Base-by-base conservation (phyloP, 208 protist species). In the Cochliopodium minus region DNA sequence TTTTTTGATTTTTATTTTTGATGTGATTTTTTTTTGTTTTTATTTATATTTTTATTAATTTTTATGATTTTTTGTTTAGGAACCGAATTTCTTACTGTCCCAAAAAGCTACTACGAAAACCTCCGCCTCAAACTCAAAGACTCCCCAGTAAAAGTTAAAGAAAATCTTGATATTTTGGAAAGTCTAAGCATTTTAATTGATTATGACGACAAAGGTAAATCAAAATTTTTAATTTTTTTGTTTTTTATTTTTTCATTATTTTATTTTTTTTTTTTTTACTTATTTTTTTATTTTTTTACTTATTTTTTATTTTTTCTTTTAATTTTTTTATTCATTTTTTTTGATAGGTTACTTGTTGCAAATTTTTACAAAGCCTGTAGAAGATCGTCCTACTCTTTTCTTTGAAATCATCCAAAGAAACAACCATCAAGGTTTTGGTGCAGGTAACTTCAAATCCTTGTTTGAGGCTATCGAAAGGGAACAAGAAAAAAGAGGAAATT, bases 341-440 rank as follows among this genome's bases (percentile, higher is more conserved):
- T 15, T 20, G 32, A 13, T 30, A 9, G 70, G 71, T 25, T 80
- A 80, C 39, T 66, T 87, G n/a, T 64, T 87, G 42, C 81, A 87
- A 68, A 84, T 86, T 35, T 87, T 87, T 61, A 86, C 78, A 26
- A 74, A 77, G 46, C 77, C 77, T 28, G 36, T 79, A 7, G 64
- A 84, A 65, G 81, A 87, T 49, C 62, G 77, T 58, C 81, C 81
- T 57, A 87, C 81, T 2, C 38, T 87, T 2, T 87, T 87, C 58
- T 68, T 77, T 53, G 81, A 87, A 72, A 74, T 87, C 23, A 83
- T 86, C 35, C 81, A 87, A 74, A 56, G 79, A 51, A 11, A 59
- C 20, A 76, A 73, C 56, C 65, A 79, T 59, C 3, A n/a, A 1
- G 79, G 79, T 45, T 85, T 85, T 54, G 79, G 79, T 47, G 75